phyloP scores from a whole-genome alignment of 495 filamentous ascomycete species.

The Tuber microsphaerosporum region DNA sequence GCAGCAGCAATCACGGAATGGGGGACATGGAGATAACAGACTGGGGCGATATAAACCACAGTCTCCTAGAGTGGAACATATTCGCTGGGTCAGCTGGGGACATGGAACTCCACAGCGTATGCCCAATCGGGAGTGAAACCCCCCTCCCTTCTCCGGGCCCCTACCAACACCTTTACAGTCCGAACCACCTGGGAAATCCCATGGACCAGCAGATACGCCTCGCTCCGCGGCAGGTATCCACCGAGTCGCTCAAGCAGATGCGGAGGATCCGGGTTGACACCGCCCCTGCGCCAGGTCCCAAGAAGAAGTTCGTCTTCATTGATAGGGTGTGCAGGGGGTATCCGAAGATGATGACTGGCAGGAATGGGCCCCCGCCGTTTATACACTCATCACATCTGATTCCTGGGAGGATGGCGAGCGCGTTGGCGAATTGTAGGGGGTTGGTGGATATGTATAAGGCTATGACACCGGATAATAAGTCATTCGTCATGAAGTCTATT shows the following conservation, averaged over 20 bases:
- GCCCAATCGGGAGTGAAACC: not conserved
- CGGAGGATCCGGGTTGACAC: slow-evolving; percentile 16
- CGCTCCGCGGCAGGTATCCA: slow-evolving; percentile 22
- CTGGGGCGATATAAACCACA: slow-evolving; percentile 33
- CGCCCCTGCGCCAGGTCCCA: slow-evolving; percentile 2
- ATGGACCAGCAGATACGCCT: slow-evolving; percentile 7
- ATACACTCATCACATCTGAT: slow-evolving; percentile 26
- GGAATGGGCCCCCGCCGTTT: slow-evolving; percentile 32
- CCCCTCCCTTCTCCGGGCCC: not conserved
- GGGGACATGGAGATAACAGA: slow-evolving; percentile 16
- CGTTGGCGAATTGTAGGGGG: slow-evolving; percentile 35
- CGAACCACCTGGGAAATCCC: not conserved
- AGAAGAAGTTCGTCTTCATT: slow-evolving; percentile 26
- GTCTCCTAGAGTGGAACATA: slow-evolving; percentile 24
- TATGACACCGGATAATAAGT: slow-evolving; percentile 33
- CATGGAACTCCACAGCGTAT: slow-evolving; percentile 7
- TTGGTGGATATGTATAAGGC: slow-evolving; percentile 38
- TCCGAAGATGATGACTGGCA: slow-evolving; percentile 33
- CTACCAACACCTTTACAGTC: not conserved
- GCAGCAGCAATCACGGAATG: slow-evolving; percentile 13
- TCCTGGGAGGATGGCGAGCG: slow-evolving; percentile 25
- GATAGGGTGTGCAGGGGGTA: slow-evolving; percentile 22
- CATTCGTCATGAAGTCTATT: slow-evolving; percentile 34
- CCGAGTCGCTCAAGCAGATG: slow-evolving; percentile 29
- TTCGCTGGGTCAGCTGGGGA: slow-evolving; percentile 4